Evolutionary conservation across 2,329 filamentous ascomycete species (phyloP).

Genomic region (Metarhizium anisopliae): DNA sequence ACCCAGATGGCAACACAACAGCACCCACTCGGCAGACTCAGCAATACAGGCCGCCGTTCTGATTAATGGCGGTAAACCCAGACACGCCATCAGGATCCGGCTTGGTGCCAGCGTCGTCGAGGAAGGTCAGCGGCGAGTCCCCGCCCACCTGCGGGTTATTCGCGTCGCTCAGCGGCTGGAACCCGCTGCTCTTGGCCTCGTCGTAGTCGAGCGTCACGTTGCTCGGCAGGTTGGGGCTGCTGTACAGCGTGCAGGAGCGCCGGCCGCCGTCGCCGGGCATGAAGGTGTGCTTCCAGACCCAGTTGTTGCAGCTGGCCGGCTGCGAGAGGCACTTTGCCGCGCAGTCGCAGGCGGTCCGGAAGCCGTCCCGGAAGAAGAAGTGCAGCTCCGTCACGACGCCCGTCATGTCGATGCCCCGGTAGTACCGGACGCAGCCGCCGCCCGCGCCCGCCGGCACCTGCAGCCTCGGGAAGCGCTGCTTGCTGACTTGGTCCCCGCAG

Average conservation of each 20-base stretch:
- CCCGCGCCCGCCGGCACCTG: constrained; percentile 4
- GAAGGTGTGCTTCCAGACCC: constrained; percentile 10
- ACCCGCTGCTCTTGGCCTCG: no score
- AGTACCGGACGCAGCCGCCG: constrained; percentile 9
- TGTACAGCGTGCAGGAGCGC: background rate
- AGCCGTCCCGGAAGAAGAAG: constrained; percentile 7
- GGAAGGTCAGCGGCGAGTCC: no score
- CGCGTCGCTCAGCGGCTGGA: no score
- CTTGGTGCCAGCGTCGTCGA: no score
- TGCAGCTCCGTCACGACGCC: constrained; percentile 9
- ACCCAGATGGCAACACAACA: no score
- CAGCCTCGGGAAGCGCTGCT: constrained; percentile 6
- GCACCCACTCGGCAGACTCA: no score
- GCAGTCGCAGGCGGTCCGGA: background rate
- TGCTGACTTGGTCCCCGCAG: constrained; percentile 7
- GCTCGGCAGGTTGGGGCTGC: no score
- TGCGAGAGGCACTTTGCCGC: constrained; percentile 2
- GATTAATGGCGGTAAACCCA: no score
- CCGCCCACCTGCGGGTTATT: no score
- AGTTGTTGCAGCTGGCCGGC: constrained; percentile 1
- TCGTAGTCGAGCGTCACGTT: no score
- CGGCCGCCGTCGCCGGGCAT: constrained; percentile 3
- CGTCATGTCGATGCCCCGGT: constrained; percentile 9
- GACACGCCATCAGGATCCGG: no score
- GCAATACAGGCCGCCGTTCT: no score